A percentile compares a stretch with the other conserved stretches of the same genome.
Conservation (phyloP, 805 yeast genomes). For the Wickerhamia fluorescens region DNA sequence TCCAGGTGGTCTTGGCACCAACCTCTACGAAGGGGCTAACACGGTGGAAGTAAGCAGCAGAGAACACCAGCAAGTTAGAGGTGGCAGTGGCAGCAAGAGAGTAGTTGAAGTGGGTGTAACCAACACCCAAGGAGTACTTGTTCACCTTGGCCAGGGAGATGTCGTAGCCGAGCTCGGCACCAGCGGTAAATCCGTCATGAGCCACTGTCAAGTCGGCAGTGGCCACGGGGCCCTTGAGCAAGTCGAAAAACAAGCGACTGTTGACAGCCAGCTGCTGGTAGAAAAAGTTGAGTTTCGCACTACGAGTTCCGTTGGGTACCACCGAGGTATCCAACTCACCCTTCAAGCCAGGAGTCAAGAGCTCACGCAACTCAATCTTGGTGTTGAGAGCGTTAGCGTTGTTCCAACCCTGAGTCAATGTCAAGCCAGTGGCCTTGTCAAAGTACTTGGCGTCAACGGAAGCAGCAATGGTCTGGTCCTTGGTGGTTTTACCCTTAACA, state of each 20-base stretch:
- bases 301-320: slow-evolving; percentile 77
- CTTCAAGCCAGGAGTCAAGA: slow-evolving; percentile 91
- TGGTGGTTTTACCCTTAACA: slow-evolving; percentile 82
- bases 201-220: slow-evolving; percentile 93
- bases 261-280: slow-evolving; percentile 90
- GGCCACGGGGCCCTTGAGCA: slow-evolving; percentile 92
- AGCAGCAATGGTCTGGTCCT: slow-evolving; percentile 78
- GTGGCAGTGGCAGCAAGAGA: slow-evolving; percentile 79
- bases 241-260: slow-evolving; percentile 91
- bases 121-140: slow-evolving; percentile 88
- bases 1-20: slow-evolving; percentile 97
- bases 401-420: slow-evolving; percentile 97
- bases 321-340: slow-evolving; percentile 84
- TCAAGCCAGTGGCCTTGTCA: slow-evolving; percentile 87
- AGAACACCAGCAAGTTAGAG: slow-evolving; percentile 79
- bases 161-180: slow-evolving; percentile 96
- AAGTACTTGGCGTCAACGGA: slow-evolving; percentile 85
- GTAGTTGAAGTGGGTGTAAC: slow-evolving; percentile 86
- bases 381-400: slow-evolving; percentile 87
- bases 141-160: slow-evolving; percentile 87
- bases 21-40: slow-evolving; percentile 89
- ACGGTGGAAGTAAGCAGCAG: slow-evolving; percentile 96
- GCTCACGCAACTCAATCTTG: slow-evolving; percentile 87
- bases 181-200: slow-evolving; percentile 94
- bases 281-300: slow-evolving; percentile 83